Evolutionary conservation across 352 stramenopile genomes (phyloP).

Genomic region (Globisporangium uncinulatum): DNA sequence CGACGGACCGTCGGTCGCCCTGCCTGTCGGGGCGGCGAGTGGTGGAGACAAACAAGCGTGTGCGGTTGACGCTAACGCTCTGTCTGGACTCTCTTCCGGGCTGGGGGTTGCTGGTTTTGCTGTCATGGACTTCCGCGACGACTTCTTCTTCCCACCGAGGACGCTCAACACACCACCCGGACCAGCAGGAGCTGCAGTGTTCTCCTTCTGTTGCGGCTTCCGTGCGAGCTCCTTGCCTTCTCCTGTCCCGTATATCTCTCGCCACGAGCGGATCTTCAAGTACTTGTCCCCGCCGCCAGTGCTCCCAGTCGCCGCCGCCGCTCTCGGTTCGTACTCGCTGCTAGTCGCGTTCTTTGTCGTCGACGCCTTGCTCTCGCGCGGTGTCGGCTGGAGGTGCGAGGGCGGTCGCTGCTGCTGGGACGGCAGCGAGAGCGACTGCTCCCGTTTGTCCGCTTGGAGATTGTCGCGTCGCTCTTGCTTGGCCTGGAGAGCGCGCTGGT

Average conservation of each 20-base stretch:
- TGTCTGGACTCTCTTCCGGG: background rate
- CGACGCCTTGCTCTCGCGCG: conserved; percentile 12
- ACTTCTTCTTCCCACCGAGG: conserved; percentile 13
- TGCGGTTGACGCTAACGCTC: too few species aligned
- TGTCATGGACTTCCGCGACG: conserved; percentile 10
- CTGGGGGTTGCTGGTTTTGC: background rate
- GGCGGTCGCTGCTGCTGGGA: conserved; percentile 11
- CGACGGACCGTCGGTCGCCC: background rate
- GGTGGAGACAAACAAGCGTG: too few species aligned
- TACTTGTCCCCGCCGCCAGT: conserved; percentile 23
- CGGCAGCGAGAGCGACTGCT: background rate
- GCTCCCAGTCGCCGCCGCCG: conserved; percentile 15
- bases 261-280: conserved; percentile 55
- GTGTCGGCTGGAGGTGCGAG: conserved; percentile 14
- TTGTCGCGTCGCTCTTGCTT: conserved; percentile 24
- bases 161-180: background rate
- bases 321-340: conserved; percentile 3
- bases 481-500: conserved; percentile 25
- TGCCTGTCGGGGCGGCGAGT: too few species aligned
- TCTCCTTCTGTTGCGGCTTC: conserved; percentile 15
- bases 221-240: conserved; percentile 49
- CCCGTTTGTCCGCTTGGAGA: conserved; percentile 11
- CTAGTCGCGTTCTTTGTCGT: conserved; percentile 13
- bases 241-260: conserved; percentile 53
- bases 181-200: background rate